These are phyloP conservation scores for Thielaviopsis musarum DNA, from an alignment of 2,329 filamentous ascomycete species.

Conservation along the genomic window DNA sequence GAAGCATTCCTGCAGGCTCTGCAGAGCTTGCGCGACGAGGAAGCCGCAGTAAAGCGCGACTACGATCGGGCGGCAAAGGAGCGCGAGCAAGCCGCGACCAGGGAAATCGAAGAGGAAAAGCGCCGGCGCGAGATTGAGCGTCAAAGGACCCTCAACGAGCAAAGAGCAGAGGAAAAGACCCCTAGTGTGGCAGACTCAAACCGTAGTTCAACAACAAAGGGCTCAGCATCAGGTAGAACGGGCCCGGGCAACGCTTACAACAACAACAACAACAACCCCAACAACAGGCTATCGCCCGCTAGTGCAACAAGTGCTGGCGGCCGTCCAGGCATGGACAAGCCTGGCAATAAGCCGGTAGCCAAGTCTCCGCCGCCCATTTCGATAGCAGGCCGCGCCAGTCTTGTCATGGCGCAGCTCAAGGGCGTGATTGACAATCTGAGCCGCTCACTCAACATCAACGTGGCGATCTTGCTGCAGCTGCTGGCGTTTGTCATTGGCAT, in stretches of 20 bases:
- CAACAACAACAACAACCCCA: not conserved
- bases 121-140: conserved; percentile 34
- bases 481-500: conserved; percentile 69
- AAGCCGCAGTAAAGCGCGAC: conserved; percentile 50
- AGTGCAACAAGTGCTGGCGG: not conserved
- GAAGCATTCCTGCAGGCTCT: conserved; percentile 80
- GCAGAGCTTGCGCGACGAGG: conserved; percentile 69
- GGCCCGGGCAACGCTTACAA: not conserved
- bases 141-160: conserved; percentile 36
- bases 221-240: conserved; percentile 1
- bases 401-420: conserved; percentile 35
- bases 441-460: conserved; percentile 36
- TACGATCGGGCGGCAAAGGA: conserved; percentile 41
- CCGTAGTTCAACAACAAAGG: conserved; percentile 14
- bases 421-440: conserved; percentile 34
- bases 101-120: conserved; percentile 40
- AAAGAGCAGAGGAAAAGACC: conserved; percentile 32
- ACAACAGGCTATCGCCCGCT: not conserved
- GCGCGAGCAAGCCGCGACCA: conserved; percentile 39
- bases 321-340: not conserved
- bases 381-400: conserved; percentile 25
- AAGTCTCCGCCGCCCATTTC: conserved; percentile 18
- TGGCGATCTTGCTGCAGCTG: conserved; percentile 40
- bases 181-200: conserved; percentile 22
- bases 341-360: conserved; percentile 16